A percentile compares a stretch with the other conserved stretches of the same genome.
phyloP scores from a whole-genome alignment of 2,329 filamentous ascomycete species.

The Decorospora gaudefroyi region DNA sequence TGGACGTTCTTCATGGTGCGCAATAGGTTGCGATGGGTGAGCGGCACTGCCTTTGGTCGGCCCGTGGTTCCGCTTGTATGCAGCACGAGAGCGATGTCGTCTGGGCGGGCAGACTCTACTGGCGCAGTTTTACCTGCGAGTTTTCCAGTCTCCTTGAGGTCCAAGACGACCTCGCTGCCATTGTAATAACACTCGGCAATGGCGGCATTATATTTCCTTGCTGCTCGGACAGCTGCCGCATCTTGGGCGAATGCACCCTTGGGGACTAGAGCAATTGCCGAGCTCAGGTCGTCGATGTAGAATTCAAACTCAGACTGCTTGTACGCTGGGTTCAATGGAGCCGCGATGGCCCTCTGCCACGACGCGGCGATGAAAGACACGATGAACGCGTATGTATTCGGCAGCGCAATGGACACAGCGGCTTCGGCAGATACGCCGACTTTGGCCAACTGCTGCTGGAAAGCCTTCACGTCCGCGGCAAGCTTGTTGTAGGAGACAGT shows the following conservation, averaged over 20 bases:
- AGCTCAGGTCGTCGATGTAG: constrained; percentile 86
- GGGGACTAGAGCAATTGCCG: constrained; percentile 76
- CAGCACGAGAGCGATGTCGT: constrained; percentile 79
- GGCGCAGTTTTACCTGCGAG: constrained; percentile 58
- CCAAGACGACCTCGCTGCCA: constrained; percentile 69
- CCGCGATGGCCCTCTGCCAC: constrained; percentile 83
- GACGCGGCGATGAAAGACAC: constrained; percentile 82
- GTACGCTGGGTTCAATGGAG: constrained; percentile 85
- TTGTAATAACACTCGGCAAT: constrained; percentile 87
- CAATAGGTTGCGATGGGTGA: constrained; percentile 80
- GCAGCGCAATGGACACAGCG: constrained; percentile 79
- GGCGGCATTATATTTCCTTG: constrained; percentile 78
- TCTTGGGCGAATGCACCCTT: constrained; percentile 68
- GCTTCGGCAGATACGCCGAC: constrained; percentile 71
- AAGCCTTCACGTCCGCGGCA: constrained; percentile 65
- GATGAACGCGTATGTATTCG: constrained; percentile 87
- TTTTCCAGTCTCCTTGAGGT: constrained; percentile 76
- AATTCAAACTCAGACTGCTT: constrained; percentile 91
- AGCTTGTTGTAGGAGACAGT: constrained; percentile 73
- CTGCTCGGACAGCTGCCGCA: constrained; percentile 74
- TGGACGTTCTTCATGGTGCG: constrained; percentile 84
- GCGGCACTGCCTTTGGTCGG: constrained; percentile 77
- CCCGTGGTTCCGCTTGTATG: constrained; percentile 87
- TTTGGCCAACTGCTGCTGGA: constrained; percentile 77
- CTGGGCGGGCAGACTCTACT: constrained; percentile 64